Evolutionary conservation across 345 rosid species (phyloP), one percentile per base, ranked within the genome.

Genomic region (Psidium guajava): DNA sequence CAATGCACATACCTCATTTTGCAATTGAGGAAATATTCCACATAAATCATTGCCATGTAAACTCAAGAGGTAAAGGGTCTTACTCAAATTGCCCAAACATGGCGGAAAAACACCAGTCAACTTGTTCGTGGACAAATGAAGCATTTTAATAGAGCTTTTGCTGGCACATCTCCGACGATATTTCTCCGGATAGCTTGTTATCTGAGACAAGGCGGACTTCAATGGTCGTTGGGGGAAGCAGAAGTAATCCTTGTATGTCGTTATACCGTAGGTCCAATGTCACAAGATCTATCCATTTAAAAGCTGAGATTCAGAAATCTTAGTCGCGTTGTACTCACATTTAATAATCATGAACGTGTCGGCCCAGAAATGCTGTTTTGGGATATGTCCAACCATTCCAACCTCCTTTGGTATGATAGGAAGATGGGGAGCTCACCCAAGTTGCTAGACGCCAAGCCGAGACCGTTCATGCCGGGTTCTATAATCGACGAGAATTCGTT

Each of bases 371-470:
- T 82, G 54, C 59, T 75, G 83, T 88, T 87, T 10, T 21, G 27
- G 25, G 82, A 44, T 8, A 90, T 58, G 32, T 88, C 86, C 51
- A 90, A 47, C 36, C 25, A 12, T 12, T 2, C 32, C 86, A 84
- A 56, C 11, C 50, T 44, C 54, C 56, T 50, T 88, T 87, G 87
- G 54, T 51, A 1, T 12, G 18, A 82, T 9, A 90, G 52, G 85
- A 90, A 90, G 55, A 58, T 12, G 44, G 91, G 88, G 32, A 87
- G 69, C 82, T 84, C 69, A 8, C 56, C 27, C 18, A 90, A 50
- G 57, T 88, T 90, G 87, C 89, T 88, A 3, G 87, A 86, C 69
- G 54, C 56, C 84, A 88, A 69, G 22, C 55, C 58, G 13, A 89
- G 47, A 8, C 1, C 1, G 15, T 82, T 56, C 16, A 0, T 8